Evolutionary conservation across 805 yeast genomes (phyloP).

Genomic region (Zygosaccharomyces rouxii): DNA sequence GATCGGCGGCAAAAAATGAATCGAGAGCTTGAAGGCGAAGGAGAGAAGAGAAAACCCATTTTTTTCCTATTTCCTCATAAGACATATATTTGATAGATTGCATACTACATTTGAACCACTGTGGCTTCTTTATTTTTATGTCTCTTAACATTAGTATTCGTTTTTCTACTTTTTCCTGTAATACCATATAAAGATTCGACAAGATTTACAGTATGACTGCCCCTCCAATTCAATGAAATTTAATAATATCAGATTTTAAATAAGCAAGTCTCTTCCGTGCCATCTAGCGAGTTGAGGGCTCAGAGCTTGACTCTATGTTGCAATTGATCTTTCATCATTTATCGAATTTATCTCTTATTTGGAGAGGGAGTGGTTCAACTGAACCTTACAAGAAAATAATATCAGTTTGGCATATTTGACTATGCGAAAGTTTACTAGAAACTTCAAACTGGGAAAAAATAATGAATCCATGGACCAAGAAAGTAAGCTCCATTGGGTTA

Average conservation of each 20-base stretch:
- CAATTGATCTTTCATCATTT: conserved; percentile 69
- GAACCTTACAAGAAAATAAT: conserved; percentile 11
- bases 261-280: conserved; percentile 69
- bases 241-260: conserved; percentile 7
- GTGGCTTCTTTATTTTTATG: background rate
- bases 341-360: conserved; percentile 14
- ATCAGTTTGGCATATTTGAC: conserved; percentile 64
- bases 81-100: conserved; percentile 2
- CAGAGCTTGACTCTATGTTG: conserved; percentile 92
- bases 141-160: background rate
- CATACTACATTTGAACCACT: background rate
- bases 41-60: background rate
- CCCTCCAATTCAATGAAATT: background rate
- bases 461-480: conserved; percentile 59
- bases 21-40: background rate
- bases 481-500: conserved; percentile 87
- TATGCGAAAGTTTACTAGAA: conserved; percentile 42
- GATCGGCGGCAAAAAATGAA: conserved; percentile 33
- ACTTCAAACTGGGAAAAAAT: conserved; percentile 30
- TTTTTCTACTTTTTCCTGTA: background rate
- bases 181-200: background rate
- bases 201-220: background rate
- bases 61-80: background rate
- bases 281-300: conserved; percentile 39
- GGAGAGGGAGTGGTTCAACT: conserved; percentile 4